Percentiles rank a stretch among this genome's conserved stretches.
These are phyloP conservation scores for Chrysanthemum seticuspe DNA, from an alignment of 129 eudicot genomes.

Conservation along the genomic window DNA sequence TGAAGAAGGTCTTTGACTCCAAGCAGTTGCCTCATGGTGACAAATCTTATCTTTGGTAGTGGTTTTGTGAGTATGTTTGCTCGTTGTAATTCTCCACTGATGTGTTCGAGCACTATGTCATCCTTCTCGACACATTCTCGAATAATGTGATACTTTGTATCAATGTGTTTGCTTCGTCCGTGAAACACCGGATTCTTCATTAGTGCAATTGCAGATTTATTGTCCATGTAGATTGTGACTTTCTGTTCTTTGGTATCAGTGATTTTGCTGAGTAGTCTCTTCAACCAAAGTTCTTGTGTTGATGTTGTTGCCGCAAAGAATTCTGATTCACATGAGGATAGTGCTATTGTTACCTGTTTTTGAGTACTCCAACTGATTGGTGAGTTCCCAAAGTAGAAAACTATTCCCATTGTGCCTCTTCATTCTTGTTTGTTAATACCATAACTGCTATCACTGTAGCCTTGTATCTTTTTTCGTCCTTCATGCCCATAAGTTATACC, in stretches of 20 bases:
- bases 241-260: neutral
- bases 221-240: neutral
- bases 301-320: neutral
- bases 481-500: neutral
- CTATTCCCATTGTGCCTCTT: neutral
- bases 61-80: neutral
- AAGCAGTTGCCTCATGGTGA: neutral
- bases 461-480: neutral
- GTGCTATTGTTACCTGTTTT: neutral
- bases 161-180: neutral
- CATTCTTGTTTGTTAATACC: neutral
- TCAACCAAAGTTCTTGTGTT: neutral
- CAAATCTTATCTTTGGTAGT: neutral
- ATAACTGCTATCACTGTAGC: neutral
- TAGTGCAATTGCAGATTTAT: neutral
- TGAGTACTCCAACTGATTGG: neutral
- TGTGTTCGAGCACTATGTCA: neutral
- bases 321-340: neutral
- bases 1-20: neutral
- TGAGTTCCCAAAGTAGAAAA: neutral
- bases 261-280: neutral
- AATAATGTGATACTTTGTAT: neutral
- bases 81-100: neutral
- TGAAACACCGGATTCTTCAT: conserved; percentile 5
- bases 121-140: neutral